Evolutionary conservation across 768 basidiomycete species (phyloP).

Genomic region (Podaxis mareebaensis): DNA sequence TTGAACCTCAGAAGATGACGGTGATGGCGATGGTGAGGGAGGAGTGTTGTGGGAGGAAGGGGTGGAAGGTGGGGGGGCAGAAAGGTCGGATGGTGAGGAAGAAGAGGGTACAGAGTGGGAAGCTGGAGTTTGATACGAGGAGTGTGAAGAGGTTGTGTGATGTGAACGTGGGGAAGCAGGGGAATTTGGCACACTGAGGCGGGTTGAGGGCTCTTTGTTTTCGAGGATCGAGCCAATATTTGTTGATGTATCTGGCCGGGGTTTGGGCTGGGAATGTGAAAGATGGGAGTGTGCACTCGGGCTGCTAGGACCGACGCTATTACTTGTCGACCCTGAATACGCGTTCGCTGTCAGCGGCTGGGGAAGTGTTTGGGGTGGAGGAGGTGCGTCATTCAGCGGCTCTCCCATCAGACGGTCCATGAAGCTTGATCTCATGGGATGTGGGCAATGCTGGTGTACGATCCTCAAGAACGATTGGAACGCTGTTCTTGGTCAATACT

Average conservation of each 20-base stretch:
- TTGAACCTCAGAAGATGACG: conserved; percentile 2
- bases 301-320: not conserved
- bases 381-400: not conserved
- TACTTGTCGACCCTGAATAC: not conserved
- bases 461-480: conserved; percentile 27
- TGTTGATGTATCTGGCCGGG: not conserved
- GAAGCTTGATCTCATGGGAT: conserved; percentile 41
- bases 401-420: conserved; percentile 6
- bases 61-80: not conserved
- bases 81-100: not conserved
- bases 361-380: conserved; percentile 1
- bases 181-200: not conserved
- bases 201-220: not conserved
- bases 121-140: not conserved
- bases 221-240: conserved; percentile 1
- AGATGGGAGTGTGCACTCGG: not conserved
- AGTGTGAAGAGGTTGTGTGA: not conserved
- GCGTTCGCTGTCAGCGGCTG: not conserved
- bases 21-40: not conserved
- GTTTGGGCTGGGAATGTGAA: not conserved
- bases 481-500: not conserved
- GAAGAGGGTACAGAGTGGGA: not conserved
- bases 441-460: conserved; percentile 50
- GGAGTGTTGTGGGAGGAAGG: conserved; percentile 13
- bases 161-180: not conserved